Percentiles rank a stretch among this genome's conserved stretches.
Evolutionary conservation across 192 early-diverging fungal genomes (phyloP).

Genomic region (Glomus cerebriforme): DNA sequence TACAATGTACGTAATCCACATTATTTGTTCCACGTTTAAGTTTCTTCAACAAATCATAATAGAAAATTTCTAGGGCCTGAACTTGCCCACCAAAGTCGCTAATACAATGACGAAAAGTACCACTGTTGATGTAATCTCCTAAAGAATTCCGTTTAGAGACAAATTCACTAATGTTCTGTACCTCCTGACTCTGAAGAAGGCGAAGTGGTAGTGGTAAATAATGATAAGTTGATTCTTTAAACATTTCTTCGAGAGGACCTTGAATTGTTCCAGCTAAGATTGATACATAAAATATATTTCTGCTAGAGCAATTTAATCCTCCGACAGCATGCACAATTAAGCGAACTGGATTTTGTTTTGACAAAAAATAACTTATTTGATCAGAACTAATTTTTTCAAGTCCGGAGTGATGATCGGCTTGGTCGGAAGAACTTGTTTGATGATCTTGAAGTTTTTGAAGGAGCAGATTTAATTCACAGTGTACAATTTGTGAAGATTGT

Average conservation of each 20-base stretch:
- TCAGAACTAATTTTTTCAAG: too few relatives aligned
- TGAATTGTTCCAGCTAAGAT: slow-evolving; percentile 20
- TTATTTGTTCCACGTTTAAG: background rate
- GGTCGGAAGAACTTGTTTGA: too few relatives aligned
- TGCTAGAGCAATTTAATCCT: background rate
- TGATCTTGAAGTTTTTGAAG: too few relatives aligned
- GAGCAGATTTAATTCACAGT: too few relatives aligned
- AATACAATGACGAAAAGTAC: background rate
- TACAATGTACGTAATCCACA: background rate
- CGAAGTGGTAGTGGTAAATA: background rate
- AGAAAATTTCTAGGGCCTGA: slow-evolving; percentile 7
- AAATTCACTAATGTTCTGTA: background rate
- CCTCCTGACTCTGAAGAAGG: background rate
- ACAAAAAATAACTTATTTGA: too few relatives aligned
- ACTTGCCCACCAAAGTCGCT: slow-evolving; percentile 17
- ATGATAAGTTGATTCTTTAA: background rate
- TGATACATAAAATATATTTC: background rate
- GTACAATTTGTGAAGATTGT: background rate
- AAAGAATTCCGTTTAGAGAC: background rate
- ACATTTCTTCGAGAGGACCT: slow-evolving; percentile 9
- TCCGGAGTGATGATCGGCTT: too few relatives aligned
- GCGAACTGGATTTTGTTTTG: background rate
- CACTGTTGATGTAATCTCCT: background rate
- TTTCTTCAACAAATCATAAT: background rate
- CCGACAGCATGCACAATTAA: background rate